Percentiles rank a stretch among this genome's conserved stretches.
Conservation (phyloP, 352 stramenopile species). For the Globisporangium paroecandrum region DNA sequence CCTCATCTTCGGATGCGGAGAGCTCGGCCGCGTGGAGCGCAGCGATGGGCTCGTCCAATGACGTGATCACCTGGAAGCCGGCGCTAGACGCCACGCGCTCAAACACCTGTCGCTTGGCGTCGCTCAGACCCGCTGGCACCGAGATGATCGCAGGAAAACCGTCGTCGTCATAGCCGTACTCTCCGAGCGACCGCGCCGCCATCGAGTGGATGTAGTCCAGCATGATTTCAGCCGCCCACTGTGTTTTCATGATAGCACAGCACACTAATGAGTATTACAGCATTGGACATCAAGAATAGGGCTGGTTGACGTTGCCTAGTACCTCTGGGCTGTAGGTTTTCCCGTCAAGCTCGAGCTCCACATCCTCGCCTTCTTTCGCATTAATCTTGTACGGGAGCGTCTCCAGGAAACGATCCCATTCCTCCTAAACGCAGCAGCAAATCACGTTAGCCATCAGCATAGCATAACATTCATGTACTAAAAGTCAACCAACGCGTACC, state of each 20-base stretch:
- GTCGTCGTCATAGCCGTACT: constrained; percentile 27
- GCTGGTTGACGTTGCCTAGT: no score
- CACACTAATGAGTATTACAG: no score
- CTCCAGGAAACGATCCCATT: constrained; percentile 28
- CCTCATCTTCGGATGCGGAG: constrained; percentile 28
- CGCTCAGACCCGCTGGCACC: constrained; percentile 34
- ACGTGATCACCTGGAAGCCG: constrained; percentile 54
- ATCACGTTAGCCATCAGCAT: no score
- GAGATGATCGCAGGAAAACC: constrained; percentile 50
- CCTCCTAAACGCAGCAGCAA: background rate
- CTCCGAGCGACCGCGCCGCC: constrained; percentile 40
- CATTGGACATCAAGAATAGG: no score
- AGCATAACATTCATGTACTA: no score
- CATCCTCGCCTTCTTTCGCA: constrained; percentile 12
- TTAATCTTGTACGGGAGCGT: constrained; percentile 41
- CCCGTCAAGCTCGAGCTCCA: constrained; percentile 47
- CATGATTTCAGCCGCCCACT: constrained; percentile 64
- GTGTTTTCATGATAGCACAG: background rate
- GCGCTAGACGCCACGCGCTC: constrained; percentile 51
- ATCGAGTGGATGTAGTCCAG: constrained; percentile 49
- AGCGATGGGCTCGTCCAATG: constrained; percentile 60
- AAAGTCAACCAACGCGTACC: background rate
- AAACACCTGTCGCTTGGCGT: constrained; percentile 32
- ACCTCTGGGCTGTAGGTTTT: constrained; percentile 54
- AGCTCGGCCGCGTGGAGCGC: constrained; percentile 51